Percentiles rank a stretch among this genome's conserved stretches.
Evolutionary conservation across 176 grass and related monocot genomes (phyloP).

Genomic region (Canna indica): DNA sequence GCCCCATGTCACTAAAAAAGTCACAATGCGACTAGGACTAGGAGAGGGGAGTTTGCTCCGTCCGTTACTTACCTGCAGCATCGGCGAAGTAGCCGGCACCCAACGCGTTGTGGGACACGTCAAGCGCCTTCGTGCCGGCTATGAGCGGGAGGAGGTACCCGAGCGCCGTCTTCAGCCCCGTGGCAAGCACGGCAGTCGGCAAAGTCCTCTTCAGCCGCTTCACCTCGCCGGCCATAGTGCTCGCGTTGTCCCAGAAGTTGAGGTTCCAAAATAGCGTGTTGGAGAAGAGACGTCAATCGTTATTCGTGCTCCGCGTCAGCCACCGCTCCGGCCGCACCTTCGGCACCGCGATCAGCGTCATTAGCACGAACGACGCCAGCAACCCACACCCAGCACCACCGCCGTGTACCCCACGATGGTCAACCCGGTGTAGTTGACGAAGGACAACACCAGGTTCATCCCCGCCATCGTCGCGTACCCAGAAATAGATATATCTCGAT

Average conservation of each 20-base stretch:
- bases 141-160: slow-evolving; percentile 69
- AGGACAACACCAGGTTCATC: slow-evolving; percentile 42
- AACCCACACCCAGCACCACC: slow-evolving; percentile 41
- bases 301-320: slow-evolving; percentile 21
- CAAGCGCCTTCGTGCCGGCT: slow-evolving; percentile 48
- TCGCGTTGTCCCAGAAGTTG: slow-evolving; percentile 82
- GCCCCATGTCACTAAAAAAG: too few relatives aligned
- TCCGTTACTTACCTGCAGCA: slow-evolving; percentile 37
- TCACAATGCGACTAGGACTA: too few relatives aligned
- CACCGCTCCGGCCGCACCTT: slow-evolving; percentile 41
- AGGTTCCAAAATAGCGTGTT: slow-evolving; percentile 91
- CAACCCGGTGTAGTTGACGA: slow-evolving; percentile 59
- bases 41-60: too few relatives aligned
- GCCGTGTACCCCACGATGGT: slow-evolving; percentile 62
- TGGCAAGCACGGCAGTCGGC: slow-evolving; percentile 40
- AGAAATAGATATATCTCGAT: too few relatives aligned
- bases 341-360: slow-evolving; percentile 47
- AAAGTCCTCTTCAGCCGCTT: slow-evolving; percentile 51
- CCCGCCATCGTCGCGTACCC: slow-evolving; percentile 30
- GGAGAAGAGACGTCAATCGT: slow-evolving; percentile 66
- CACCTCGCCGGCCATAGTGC: slow-evolving; percentile 80
- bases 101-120: slow-evolving; percentile 42
- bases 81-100: slow-evolving; percentile 63
- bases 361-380: slow-evolving; percentile 54
- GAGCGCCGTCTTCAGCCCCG: slow-evolving; percentile 49